Conservation (phyloP, 2,329 filamentous ascomycete species). For the Rhynchosporium agropyri region DNA sequence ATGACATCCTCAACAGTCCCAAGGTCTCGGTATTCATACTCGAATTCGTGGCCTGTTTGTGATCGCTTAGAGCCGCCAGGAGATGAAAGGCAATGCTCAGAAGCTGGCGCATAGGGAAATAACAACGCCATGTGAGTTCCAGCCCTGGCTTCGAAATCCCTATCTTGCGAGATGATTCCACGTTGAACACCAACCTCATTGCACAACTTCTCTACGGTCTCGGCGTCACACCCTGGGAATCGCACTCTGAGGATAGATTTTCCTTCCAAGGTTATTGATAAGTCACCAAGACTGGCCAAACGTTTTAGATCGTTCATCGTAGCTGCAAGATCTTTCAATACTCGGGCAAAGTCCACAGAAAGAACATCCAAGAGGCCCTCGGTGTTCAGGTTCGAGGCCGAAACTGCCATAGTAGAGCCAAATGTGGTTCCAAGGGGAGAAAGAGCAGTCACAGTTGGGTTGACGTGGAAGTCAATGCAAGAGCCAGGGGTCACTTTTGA, state of each 20-base stretch:
- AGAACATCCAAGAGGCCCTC: constrained; percentile 84
- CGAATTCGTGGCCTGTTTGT: constrained; percentile 44
- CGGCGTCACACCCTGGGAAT: constrained; percentile 87
- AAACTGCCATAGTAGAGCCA: constrained; percentile 45
- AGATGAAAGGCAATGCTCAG: constrained; percentile 44
- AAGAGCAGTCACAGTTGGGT: constrained; percentile 87
- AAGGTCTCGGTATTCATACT: constrained; percentile 32
- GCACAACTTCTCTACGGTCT: constrained; percentile 80
- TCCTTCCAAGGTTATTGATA: constrained; percentile 73
- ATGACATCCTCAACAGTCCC: constrained; percentile 25
- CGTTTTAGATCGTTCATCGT: constrained; percentile 80
- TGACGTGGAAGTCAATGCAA: constrained; percentile 85
- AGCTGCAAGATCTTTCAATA: constrained; percentile 79
- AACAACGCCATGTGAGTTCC: constrained; percentile 75
- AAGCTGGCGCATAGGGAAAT: constrained; percentile 81
- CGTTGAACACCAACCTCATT: constrained; percentile 83
- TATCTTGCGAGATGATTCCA: constrained; percentile 77
- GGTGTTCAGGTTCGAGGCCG: constrained; percentile 70
- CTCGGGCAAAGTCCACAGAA: constrained; percentile 83
- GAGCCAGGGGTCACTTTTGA: constrained; percentile 68
- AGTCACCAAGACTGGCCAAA: constrained; percentile 75
- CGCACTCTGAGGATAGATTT: constrained; percentile 71
- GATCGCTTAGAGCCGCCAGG: constrained; percentile 47
- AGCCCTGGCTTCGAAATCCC: constrained; percentile 66
- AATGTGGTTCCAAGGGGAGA: constrained; percentile 64